These are phyloP conservation scores for Blastomyces parvus DNA, from an alignment of 2,329 filamentous ascomycete genomes.

Conservation along the genomic window DNA sequence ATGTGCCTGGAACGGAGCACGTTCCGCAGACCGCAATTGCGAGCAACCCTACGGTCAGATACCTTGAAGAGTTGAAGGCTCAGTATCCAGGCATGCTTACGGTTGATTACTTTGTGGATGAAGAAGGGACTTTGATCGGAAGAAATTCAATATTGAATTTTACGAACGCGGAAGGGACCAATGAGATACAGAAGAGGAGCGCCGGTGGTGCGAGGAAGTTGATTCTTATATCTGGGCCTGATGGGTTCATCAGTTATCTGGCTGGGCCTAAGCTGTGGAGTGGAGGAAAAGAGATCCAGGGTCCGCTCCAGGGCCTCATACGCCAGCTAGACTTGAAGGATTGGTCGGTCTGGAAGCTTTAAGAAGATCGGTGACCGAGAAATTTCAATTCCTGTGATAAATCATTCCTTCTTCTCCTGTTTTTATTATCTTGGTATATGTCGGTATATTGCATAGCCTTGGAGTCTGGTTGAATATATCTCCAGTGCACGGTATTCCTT, in stretches of 20 bases:
- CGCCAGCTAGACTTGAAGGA: conserved; percentile 46
- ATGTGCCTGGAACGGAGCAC: not conserved
- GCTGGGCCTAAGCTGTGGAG: conserved; percentile 72
- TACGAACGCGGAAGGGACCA: conserved; percentile 17
- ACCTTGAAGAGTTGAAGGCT: conserved; percentile 54
- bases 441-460: conserved; percentile 8
- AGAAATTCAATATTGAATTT: conserved; percentile 39
- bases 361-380: conserved; percentile 13
- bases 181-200: not conserved
- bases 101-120: conserved; percentile 72
- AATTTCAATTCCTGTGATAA: not conserved
- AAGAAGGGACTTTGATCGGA: conserved; percentile 61
- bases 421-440: not conserved
- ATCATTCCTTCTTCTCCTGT: not conserved
- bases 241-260: conserved; percentile 74
- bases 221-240: conserved; percentile 79
- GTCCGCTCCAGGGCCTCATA: conserved; percentile 60
- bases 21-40: conserved; percentile 12
- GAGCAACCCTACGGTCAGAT: conserved; percentile 43
- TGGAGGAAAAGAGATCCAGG: conserved; percentile 63
- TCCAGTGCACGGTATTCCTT: not conserved
- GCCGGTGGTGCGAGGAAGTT: conserved; percentile 33
- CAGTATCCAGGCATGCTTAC: conserved; percentile 48
- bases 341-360: conserved; percentile 53
- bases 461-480: conserved; percentile 11